Evolutionary conservation across 176 grass and related monocot genomes (phyloP).

Genomic region (Triticum timopheevii): DNA sequence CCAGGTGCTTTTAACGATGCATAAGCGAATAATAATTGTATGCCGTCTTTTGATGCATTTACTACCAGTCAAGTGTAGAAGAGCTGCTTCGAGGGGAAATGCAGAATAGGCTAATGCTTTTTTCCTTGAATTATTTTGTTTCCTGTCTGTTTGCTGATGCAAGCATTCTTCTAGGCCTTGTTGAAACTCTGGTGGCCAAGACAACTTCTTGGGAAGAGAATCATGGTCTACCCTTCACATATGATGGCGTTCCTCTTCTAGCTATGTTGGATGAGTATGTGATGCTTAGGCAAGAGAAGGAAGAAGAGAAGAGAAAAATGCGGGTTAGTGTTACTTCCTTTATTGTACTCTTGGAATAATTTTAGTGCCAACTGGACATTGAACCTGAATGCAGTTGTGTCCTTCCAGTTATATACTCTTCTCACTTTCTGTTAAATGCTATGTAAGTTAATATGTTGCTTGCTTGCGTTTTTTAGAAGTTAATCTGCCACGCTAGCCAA

Average conservation of each 20-base stretch:
- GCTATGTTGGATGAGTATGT: slow-evolving; percentile 82
- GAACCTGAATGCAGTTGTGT: not conserved
- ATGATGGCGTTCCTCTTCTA: slow-evolving; percentile 72
- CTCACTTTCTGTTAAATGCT: not conserved
- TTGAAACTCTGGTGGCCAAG: slow-evolving; percentile 76
- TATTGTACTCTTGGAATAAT: not conserved
- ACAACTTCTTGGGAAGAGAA: slow-evolving; percentile 68
- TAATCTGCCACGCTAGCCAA: not conserved
- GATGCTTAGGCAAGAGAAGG: slow-evolving; percentile 80
- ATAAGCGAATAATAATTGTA: not conserved
- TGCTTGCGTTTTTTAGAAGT: not conserved
- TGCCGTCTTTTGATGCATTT: not conserved
- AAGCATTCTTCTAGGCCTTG: slow-evolving; percentile 54
- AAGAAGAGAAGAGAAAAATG: slow-evolving; percentile 71
- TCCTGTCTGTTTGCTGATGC: slow-evolving; percentile 11
- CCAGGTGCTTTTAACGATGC: slow-evolving; percentile 43
- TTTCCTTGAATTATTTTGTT: not conserved
- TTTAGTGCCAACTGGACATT: not conserved
- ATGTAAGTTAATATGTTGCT: not conserved
- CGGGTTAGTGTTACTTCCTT: slow-evolving; percentile 45
- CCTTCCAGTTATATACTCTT: not conserved
- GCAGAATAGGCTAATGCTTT: not conserved
- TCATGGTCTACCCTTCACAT: slow-evolving; percentile 52
- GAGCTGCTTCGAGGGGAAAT: not conserved
- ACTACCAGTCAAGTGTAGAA: not conserved